A percentile compares a stretch with the other conserved stretches of the same genome.
These are phyloP conservation scores for Anthostomella pinea DNA, from an alignment of 2,329 filamentous ascomycete genomes.

Conservation along the genomic window DNA sequence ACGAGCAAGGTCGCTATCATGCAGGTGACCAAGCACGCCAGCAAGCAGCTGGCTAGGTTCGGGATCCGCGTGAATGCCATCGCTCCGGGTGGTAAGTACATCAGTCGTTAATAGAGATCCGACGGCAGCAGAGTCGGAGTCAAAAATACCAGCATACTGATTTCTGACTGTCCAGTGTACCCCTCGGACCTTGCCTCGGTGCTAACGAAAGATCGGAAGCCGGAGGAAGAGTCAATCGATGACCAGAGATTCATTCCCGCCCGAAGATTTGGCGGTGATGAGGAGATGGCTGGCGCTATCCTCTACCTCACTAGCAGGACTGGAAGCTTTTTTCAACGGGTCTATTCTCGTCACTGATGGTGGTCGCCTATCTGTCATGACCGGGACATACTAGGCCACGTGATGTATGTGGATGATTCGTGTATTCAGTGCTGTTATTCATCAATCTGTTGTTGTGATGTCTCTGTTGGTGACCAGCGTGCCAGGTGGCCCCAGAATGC, in stretches of 20 bases:
- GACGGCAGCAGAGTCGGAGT: neutral
- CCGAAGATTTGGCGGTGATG: constrained; percentile 57
- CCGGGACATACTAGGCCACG: too few relatives aligned
- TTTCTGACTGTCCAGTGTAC: constrained; percentile 39
- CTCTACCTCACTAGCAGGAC: constrained; percentile 42
- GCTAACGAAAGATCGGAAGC: constrained; percentile 38
- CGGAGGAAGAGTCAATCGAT: constrained; percentile 38
- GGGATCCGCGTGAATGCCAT: constrained; percentile 53
- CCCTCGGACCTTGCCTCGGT: constrained; percentile 63
- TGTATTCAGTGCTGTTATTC: too few relatives aligned
- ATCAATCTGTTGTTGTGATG: too few relatives aligned
- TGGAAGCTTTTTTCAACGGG: too few relatives aligned
- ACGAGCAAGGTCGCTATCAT: constrained; percentile 64
- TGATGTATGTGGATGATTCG: too few relatives aligned
- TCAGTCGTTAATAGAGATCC: neutral
- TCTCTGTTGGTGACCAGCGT: too few relatives aligned
- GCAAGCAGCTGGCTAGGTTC: constrained; percentile 57
- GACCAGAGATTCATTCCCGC: constrained; percentile 55
- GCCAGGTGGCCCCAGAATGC: too few relatives aligned
- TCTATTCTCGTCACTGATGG: too few relatives aligned
- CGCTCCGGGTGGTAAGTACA: constrained; percentile 39
- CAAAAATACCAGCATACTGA: neutral
- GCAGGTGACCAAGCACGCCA: constrained; percentile 65
- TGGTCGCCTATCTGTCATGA: too few relatives aligned
- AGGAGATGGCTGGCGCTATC: constrained; percentile 65